A percentile compares a stretch with the other conserved stretches of the same genome.
These are phyloP conservation scores for Gymnopilus junonius DNA, from an alignment of 768 basidiomycete species.

Conservation along the genomic window DNA sequence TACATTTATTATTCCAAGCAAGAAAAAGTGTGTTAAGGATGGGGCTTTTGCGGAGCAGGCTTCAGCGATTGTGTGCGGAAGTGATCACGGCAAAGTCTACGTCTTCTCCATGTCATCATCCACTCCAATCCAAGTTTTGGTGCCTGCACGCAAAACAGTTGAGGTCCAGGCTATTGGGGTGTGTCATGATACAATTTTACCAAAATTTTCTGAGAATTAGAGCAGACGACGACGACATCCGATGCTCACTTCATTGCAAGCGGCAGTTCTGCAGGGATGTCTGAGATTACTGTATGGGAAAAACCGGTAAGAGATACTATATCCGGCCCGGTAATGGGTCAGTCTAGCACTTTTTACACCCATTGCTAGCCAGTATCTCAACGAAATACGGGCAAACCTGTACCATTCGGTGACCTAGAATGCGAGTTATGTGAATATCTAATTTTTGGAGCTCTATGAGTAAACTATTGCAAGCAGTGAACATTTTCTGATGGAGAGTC, in stretches of 20 bases:
- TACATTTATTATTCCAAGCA: not conserved
- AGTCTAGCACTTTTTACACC: no score
- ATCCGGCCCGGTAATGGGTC: no score
- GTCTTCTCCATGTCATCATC: conserved; percentile 7
- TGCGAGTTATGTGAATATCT: no score
- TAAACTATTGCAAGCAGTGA: no score
- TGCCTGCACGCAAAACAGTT: not conserved
- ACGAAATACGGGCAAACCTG: no score
- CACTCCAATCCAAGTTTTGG: conserved; percentile 5
- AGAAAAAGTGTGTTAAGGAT: conserved; percentile 9
- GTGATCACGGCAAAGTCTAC: conserved; percentile 16
- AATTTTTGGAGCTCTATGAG: no score
- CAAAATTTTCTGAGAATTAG: not conserved
- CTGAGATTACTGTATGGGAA: conserved; percentile 3
- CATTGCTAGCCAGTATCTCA: no score
- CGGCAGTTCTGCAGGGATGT: conserved; percentile 3
- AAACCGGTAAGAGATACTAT: not conserved
- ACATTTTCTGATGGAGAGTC: no score
- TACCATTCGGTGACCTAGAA: no score
- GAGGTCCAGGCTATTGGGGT: conserved; percentile 12
- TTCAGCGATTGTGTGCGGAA: conserved; percentile 3
- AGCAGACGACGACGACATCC: not conserved
- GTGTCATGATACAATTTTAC: not conserved
- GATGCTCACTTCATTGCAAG: conserved; percentile 12
- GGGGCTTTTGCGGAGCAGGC: conserved; percentile 1